These are phyloP conservation scores for Xylaria sp. DNA, from an alignment of 495 filamentous ascomycete genomes.

Conservation along the genomic window DNA sequence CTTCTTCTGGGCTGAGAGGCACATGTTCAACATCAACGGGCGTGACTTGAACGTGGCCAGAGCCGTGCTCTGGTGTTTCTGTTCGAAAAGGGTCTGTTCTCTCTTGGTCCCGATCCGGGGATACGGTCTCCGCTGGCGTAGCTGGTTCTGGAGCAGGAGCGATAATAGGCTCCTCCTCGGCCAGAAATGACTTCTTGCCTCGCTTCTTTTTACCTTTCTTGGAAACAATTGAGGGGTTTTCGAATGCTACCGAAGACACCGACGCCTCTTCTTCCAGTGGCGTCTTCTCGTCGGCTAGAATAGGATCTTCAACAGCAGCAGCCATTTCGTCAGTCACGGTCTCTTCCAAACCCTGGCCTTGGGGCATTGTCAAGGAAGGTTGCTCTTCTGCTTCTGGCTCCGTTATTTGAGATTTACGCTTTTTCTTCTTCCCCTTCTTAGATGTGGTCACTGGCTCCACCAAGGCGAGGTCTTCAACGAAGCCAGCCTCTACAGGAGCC, in stretches of 20 bases:
- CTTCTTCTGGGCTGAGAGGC: not conserved
- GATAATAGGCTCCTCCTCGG: conserved; percentile 25
- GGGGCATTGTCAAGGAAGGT: not conserved
- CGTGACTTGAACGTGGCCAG: not conserved
- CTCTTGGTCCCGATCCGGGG: conserved; percentile 23
- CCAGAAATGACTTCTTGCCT: conserved; percentile 19
- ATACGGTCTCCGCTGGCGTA: conserved; percentile 14
- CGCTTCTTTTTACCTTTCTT: conserved; percentile 19
- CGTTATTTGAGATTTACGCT: conserved; percentile 12
- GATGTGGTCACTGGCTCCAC: not conserved
- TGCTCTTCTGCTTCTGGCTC: conserved; percentile 9
- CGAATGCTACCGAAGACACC: not conserved
- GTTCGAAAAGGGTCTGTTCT: not conserved
- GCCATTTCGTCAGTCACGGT: not conserved
- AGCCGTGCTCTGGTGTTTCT: not conserved
- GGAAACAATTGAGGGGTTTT: not conserved
- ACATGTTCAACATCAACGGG: not conserved
- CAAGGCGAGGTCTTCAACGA: not conserved
- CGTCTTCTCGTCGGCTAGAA: not conserved
- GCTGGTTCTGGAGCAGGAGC: conserved; percentile 22
- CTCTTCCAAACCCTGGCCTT: not conserved
- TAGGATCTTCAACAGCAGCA: not conserved
- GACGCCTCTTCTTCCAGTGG: not conserved
- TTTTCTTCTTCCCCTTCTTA: conserved; percentile 25
- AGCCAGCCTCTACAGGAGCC: not conserved